Evolutionary conservation across 208 protist genomes (phyloP).

Genomic region (Histomonas meleagridis): DNA sequence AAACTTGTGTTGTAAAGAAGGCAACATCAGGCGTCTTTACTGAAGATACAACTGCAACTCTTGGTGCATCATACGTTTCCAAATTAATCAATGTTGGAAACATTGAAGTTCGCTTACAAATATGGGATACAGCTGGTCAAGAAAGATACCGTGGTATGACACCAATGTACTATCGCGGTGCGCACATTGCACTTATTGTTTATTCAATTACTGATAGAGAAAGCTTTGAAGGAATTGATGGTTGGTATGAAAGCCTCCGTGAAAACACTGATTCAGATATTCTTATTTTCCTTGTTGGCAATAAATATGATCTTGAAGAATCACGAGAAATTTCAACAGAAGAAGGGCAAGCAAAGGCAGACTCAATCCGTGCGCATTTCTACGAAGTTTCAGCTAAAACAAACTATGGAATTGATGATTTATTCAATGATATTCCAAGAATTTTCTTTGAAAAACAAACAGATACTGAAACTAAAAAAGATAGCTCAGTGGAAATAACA

Average conservation of each 20-base stretch:
- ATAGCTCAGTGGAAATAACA: no score
- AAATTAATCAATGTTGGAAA: neutral
- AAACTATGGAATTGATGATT: neutral
- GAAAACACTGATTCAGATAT: neutral
- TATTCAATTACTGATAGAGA: neutral
- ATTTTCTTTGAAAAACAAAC: neutral
- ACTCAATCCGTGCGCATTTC: neutral
- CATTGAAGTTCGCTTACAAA: neutral
- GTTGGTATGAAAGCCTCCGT: neutral
- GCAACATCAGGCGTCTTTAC: neutral
- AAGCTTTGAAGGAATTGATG: neutral
- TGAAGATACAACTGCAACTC: neutral
- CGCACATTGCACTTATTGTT: neutral
- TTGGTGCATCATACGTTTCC: neutral
- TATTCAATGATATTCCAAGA: neutral
- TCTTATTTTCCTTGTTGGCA: neutral
- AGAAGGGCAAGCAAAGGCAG: neutral
- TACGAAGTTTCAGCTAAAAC: neutral
- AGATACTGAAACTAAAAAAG: no score
- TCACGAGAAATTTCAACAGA: neutral
- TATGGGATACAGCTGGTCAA: slow-evolving; percentile 23
- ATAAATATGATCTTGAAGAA: neutral
- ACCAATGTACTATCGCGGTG: slow-evolving; percentile 3
- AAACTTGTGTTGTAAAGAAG: neutral
- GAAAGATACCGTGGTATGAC: slow-evolving; percentile 14